phyloP scores from a whole-genome alignment of 2,329 filamentous ascomycete genomes.

The Exophiala aquamarina region DNA sequence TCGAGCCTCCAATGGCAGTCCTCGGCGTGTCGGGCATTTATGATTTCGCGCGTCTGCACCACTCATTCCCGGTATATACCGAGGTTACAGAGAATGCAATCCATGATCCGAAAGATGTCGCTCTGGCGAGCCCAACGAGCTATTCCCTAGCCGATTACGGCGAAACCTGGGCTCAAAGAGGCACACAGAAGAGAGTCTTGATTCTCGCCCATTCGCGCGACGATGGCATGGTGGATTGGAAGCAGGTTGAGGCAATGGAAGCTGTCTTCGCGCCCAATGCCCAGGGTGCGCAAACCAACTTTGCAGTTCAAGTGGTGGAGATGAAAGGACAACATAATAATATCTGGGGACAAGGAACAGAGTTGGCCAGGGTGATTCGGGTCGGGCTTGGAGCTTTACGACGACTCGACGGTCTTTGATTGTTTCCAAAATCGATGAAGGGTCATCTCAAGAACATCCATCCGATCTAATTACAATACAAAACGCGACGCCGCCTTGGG shows the following conservation, averaged over 20 bases:
- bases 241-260: constrained; percentile 46
- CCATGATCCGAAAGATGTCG: constrained; percentile 37
- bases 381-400: constrained; percentile 17
- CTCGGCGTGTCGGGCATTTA: constrained; percentile 48
- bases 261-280: constrained; percentile 47
- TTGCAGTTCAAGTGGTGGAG: constrained; percentile 35
- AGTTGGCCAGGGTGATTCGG: constrained; percentile 39
- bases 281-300: constrained; percentile 17
- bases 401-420: not conserved
- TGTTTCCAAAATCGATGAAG: too few relatives aligned
- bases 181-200: constrained; percentile 35
- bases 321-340: constrained; percentile 43
- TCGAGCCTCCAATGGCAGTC: constrained; percentile 37
- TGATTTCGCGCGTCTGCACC: constrained; percentile 39
- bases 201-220: constrained; percentile 43
- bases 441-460: too few relatives aligned
- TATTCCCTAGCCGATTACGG: constrained; percentile 15
- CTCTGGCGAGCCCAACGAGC: constrained; percentile 39
- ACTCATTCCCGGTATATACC: constrained; percentile 38
- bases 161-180: constrained; percentile 29
- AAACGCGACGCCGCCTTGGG: too few relatives aligned
- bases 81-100: constrained; percentile 45
- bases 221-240: constrained; percentile 42
- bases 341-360: constrained; percentile 41
- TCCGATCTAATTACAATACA: too few relatives aligned